Base-by-base conservation (phyloP, 2,329 filamentous ascomycete species). In the Exophiala oligosperma region DNA sequence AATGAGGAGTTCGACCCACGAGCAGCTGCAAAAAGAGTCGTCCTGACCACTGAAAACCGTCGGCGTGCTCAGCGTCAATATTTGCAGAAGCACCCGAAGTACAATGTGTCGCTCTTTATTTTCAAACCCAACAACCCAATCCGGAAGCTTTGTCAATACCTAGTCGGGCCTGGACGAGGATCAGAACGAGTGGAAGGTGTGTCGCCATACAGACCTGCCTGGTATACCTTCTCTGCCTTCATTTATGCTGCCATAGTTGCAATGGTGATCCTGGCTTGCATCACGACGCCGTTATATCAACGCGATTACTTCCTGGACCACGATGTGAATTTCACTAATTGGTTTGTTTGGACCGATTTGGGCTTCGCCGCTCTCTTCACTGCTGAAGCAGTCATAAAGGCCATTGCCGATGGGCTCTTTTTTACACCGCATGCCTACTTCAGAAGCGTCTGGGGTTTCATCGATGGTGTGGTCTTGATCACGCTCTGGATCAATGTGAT, bases 401-500 rank as follows among this genome's bases (percentile, higher is more conserved):
- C 96, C 55, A 86, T 99, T 67, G 94, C 94, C 0, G 94, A 99
- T 75, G 94, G 94, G 6, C 89, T 96, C 67, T 89, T 97, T 72
- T 97, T 91, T 85, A 97, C 94, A 0, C 94, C 94, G 0, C 97
- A 99, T 74, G 95, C 95, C 2, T 99, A 96, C 71, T 91, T 97
- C 72, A 87, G 94, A 67, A 93, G 93, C 70, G 93, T 92, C 0
- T 99, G 94, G 94, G 95, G 94, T 5, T 87, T 96, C 61, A 97
- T 99, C 64, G 94, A 99, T 70, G 91, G 89, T 0, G 75, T 97
- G 46, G 94, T 99, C 64, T 79, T 99, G 52, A 78, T 96, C 56
- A 97, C 94, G 0, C 83, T 99, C 7, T 97, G 94, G 93, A 88
- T 97, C 70, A 97, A 96, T 68, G 91, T 99, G 50, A 79, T 87